A percentile compares a stretch with the other conserved stretches of the same genome.
These are phyloP conservation scores for Trichomonascaceae sp. DNA, from an alignment of 1,139 yeast genomes.

Conservation along the genomic window DNA sequence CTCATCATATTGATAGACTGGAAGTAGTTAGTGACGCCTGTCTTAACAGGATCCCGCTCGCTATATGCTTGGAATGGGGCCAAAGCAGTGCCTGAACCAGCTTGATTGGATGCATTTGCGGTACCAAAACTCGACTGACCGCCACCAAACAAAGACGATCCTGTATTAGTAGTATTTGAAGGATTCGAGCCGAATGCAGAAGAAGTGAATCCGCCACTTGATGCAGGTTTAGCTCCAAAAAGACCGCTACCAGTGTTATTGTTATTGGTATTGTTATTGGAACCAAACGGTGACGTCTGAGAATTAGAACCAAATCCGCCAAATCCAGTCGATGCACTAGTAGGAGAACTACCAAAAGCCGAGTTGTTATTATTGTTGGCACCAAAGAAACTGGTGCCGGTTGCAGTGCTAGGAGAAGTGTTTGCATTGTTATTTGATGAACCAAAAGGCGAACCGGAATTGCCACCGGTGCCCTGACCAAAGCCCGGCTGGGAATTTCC, in stretches of 20 bases:
- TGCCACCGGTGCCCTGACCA: conserved; percentile 21
- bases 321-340: conserved; percentile 21
- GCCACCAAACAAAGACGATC: conserved; percentile 19
- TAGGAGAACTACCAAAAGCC: neutral
- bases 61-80: conserved; percentile 53
- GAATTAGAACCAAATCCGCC: conserved; percentile 34
- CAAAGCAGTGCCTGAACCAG: conserved; percentile 54
- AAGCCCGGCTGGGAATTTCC: conserved; percentile 24
- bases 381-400: conserved; percentile 18
- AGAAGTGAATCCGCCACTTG: conserved; percentile 19
- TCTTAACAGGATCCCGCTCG: conserved; percentile 64
- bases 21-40: conserved; percentile 47
- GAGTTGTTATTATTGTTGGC: conserved; percentile 12
- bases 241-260: conserved; percentile 16
- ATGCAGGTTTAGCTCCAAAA: conserved; percentile 28
- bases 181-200: conserved; percentile 24
- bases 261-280: conserved; percentile 13
- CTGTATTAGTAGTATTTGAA: conserved; percentile 22
- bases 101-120: conserved; percentile 14
- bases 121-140: conserved; percentile 10
- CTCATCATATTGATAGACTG: conserved; percentile 87
- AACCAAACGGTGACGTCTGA: conserved; percentile 21
- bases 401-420: conserved; percentile 15
- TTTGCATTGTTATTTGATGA: conserved; percentile 14
- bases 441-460: conserved; percentile 12